phyloP scores from a whole-genome alignment of 805 yeast species.

The Saccharomycopsis schoenii region DNA sequence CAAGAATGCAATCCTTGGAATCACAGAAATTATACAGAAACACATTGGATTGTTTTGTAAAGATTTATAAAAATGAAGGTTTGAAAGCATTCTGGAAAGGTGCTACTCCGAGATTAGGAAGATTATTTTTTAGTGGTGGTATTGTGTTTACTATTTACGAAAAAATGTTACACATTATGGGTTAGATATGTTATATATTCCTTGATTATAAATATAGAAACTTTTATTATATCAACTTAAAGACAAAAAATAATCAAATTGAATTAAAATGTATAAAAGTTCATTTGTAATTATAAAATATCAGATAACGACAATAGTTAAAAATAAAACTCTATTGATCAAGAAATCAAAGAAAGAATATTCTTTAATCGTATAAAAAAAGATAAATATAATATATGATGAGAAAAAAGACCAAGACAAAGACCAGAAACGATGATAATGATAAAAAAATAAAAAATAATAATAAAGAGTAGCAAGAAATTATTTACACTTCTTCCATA shows the following conservation, averaged over 20 bases:
- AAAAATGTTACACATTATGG: slow-evolving; percentile 61
- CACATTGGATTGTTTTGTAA: slow-evolving; percentile 73
- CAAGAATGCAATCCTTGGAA: slow-evolving; percentile 92
- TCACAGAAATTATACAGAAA: slow-evolving; percentile 61
- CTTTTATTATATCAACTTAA: background rate
- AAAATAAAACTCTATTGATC: background rate
- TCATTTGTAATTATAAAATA: background rate
- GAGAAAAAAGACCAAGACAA: background rate
- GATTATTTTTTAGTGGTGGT: slow-evolving; percentile 90
- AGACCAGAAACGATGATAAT: background rate
- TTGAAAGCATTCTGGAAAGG: slow-evolving; percentile 93
- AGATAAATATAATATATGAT: background rate
- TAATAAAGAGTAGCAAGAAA: background rate
- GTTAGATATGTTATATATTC: slow-evolving; percentile 19
- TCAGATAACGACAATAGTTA: background rate
- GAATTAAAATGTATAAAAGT: background rate
- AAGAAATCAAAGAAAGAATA: background rate
- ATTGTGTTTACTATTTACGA: slow-evolving; percentile 95
- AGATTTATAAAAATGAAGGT: slow-evolving; percentile 81
- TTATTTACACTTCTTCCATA: slow-evolving; percentile 2
- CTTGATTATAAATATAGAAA: background rate
- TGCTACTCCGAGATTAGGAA: slow-evolving; percentile 92
- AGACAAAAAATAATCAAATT: background rate
- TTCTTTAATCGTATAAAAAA: background rate
- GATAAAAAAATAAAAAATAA: background rate